Conservation (phyloP, 1,139 yeast species). For the Geotrichum cucujoidarum region DNA sequence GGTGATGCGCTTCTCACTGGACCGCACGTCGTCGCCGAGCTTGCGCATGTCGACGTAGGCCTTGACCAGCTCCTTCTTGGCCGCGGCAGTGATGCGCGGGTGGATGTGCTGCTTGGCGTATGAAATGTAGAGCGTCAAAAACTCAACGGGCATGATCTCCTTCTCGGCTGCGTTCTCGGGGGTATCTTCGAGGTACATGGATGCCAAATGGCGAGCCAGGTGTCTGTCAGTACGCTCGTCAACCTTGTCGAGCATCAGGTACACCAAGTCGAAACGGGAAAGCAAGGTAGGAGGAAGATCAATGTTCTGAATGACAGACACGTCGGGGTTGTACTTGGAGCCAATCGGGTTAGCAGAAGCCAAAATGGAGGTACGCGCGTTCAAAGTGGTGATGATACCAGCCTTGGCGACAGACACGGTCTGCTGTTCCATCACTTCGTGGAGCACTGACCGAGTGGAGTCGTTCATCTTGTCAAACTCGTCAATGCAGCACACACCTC, state of each 20-base stretch:
- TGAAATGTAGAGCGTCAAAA: slow-evolving; percentile 80
- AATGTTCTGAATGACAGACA: slow-evolving; percentile 91
- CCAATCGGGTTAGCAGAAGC: slow-evolving; percentile 99
- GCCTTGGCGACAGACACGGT: slow-evolving; percentile 97
- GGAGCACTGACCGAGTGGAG: slow-evolving; percentile 87
- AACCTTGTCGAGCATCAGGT: slow-evolving; percentile 84
- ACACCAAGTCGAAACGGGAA: slow-evolving; percentile 91
- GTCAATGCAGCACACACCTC: slow-evolving; percentile 98
- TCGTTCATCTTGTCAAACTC: slow-evolving; percentile 98
- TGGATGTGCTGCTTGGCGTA: slow-evolving; percentile 80
- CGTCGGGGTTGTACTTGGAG: slow-evolving; percentile 85
- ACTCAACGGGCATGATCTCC: slow-evolving; percentile 78
- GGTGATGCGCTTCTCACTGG: slow-evolving; percentile 85
- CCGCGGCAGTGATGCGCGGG: slow-evolving; percentile 74
- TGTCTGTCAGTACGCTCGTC: slow-evolving; percentile 81
- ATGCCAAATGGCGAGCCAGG: slow-evolving; percentile 84
- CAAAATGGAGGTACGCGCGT: slow-evolving; percentile 90
- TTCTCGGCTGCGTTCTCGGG: slow-evolving; percentile 65
- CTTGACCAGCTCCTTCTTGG: slow-evolving; percentile 81
- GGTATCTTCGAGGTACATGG: slow-evolving; percentile 83
- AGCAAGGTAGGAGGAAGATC: slow-evolving; percentile 94
- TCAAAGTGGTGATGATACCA: slow-evolving; percentile 92
- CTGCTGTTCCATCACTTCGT: slow-evolving; percentile 99
- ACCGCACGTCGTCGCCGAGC: slow-evolving; percentile 84
- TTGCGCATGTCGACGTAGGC: slow-evolving; percentile 92